Evolutionary conservation across 1,284 basidiomycete species (phyloP).

Genomic region (Meira nashicola): DNA sequence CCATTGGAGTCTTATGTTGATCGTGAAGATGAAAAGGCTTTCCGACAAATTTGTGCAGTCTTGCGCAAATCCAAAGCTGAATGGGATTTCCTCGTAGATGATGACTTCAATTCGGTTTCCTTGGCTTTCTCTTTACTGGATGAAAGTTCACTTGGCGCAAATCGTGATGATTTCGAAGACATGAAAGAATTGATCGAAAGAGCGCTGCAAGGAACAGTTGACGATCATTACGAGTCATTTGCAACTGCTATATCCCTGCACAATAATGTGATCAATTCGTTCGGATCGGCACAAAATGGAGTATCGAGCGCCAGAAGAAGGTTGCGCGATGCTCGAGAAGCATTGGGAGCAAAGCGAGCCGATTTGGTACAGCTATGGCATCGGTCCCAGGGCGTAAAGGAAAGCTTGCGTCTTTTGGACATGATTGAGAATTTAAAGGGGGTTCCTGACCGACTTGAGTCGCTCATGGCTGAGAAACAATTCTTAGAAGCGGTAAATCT

Average conservation of each 20-base stretch:
- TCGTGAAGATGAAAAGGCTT: constrained; percentile 29
- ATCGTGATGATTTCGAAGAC: constrained; percentile 32
- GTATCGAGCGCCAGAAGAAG: constrained; percentile 34
- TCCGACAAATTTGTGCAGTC: constrained; percentile 41
- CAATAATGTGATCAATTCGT: constrained; percentile 38
- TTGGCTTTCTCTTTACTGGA: constrained; percentile 47
- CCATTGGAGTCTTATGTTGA: constrained; percentile 33
- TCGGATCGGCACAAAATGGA: constrained; percentile 37
- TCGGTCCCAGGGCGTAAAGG: constrained; percentile 45
- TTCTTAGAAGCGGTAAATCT: constrained; percentile 83
- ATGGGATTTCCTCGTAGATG: constrained; percentile 47
- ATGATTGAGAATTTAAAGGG: constrained; percentile 65
- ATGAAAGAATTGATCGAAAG: constrained; percentile 43
- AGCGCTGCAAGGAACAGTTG: constrained; percentile 47
- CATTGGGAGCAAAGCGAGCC: constrained; percentile 44
- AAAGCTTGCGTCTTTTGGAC: constrained; percentile 42
- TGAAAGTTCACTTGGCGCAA: constrained; percentile 40
- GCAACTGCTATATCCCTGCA: constrained; percentile 51
- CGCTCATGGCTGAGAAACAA: constrained; percentile 90
- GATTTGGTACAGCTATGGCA: constrained; percentile 53
- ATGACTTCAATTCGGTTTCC: constrained; percentile 46
- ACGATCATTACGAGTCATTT: constrained; percentile 52
- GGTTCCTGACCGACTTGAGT: constrained; percentile 86
- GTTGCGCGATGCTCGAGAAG: constrained; percentile 44
- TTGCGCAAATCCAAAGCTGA: constrained; percentile 50